A percentile compares a stretch with the other conserved stretches of the same genome.
Evolutionary conservation across 192 early-diverging fungal genomes (phyloP).

Genomic region (Podila epicladia): DNA sequence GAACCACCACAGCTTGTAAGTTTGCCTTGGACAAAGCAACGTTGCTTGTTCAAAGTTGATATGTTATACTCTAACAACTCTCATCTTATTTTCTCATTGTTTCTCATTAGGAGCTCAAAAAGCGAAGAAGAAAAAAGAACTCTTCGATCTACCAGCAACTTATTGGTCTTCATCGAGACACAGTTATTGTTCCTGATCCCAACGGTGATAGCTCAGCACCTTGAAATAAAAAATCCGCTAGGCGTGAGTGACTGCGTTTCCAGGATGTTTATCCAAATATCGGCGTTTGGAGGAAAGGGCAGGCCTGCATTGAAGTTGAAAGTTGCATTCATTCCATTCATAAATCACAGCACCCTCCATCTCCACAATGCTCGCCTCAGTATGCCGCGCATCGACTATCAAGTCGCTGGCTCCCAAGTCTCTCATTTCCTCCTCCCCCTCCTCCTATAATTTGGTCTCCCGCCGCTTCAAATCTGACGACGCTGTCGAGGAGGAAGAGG

Average conservation of each 20-base stretch:
- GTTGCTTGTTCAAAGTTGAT: not conserved
- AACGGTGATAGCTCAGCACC: too few species aligned
- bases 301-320: too few species aligned
- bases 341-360: not conserved
- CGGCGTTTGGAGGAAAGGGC: too few species aligned
- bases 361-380: slow-evolving; percentile 34
- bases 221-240: too few species aligned
- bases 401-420: slow-evolving; percentile 21
- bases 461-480: slow-evolving; percentile 30
- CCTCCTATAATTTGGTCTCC: slow-evolving; percentile 33
- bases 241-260: too few species aligned
- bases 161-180: too few species aligned
- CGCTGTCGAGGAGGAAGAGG: slow-evolving; percentile 16
- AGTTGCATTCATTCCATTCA: too few species aligned
- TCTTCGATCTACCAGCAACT: too few species aligned
- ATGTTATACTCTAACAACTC: not conserved
- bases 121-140: not conserved
- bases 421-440: slow-evolving; percentile 6
- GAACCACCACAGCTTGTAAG: not conserved
- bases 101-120: not conserved
- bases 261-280: too few species aligned
- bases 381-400: slow-evolving; percentile 26
- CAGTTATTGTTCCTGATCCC: too few species aligned
- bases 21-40: not conserved
- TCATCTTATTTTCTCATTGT: not conserved